Evolutionary conservation across 2,329 filamentous ascomycete species (phyloP), one percentile per base, ranked within the genome.

Genomic region (Claviceps lovelessii): DNA sequence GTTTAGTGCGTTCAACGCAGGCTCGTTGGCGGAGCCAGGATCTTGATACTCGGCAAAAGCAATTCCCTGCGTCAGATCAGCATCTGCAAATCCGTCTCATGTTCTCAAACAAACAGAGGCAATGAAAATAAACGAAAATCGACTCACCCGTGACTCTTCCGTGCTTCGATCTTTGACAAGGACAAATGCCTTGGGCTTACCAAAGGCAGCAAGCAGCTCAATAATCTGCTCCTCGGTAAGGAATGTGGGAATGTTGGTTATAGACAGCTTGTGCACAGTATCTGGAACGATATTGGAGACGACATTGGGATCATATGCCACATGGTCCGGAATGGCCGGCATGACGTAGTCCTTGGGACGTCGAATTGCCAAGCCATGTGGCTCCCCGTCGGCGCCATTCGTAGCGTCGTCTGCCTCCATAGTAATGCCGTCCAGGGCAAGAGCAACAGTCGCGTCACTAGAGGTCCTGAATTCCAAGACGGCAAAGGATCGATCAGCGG

Each of bases 291-390:
- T 74, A 58, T 79, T 86, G 2, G 89, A 87, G 42, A 96, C 78
- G 1, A 87, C 80, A 5, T 88, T 88, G 42, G 85, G 83, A 63
- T 90, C 83, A 62, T 85, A 85, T 45, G 84, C 78, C 48, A 81
- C 78, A 31, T 90, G 85, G 50, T 90, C 86, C 1, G 80, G 80
- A 39, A 86, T 76, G 15, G 86, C 84, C 10, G 91, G 91, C 53
- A 95, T 90, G 62, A 97, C 95, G 70, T 97, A 98, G 69, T 98
- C 93, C 72, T 95, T 96, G 46, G 94, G 94, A 49, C 93, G 82
- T 59, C 84, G 83, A 61, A 97, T 89, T 41, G 83, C 77, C 44
- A 97, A 76, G 7, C 86, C 85, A 49, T 72, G 67, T 28, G 73
- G 75, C 3, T 73, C 73, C 53, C 82, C 79, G 35, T 76, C 69